Conservation (phyloP, 257 asterid genomes). For the Ballota nigra region DNA sequence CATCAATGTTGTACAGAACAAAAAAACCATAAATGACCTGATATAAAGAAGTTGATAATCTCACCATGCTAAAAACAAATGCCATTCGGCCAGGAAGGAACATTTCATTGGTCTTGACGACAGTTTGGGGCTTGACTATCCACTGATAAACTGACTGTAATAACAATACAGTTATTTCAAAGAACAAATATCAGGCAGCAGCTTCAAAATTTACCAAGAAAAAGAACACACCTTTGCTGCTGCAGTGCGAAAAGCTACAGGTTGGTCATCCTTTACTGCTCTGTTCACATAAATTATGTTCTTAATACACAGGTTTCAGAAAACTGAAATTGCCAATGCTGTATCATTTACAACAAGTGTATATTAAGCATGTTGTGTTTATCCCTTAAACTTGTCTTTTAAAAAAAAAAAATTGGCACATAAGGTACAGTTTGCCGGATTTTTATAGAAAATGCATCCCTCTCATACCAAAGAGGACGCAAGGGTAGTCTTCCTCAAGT, state of each 20-base stretch:
- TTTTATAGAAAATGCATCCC: background rate
- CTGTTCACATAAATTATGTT: conserved; percentile 45
- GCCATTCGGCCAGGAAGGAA: conserved; percentile 99
- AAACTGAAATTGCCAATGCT: conserved; percentile 1
- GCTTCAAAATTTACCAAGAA: background rate
- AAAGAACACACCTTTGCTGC: conserved; percentile 67
- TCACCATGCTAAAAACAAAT: conserved; percentile 85
- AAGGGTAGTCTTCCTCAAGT: background rate
- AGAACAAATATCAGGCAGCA: conserved; percentile 22
- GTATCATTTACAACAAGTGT: background rate
- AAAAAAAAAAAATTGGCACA: background rate
- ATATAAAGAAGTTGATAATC: conserved; percentile 10
- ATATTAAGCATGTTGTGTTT: background rate
- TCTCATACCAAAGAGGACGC: background rate
- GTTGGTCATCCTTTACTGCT: conserved; percentile 73
- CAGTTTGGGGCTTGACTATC: conserved; percentile 93
- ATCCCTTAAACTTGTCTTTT: background rate
- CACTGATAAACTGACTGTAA: conserved; percentile 88
- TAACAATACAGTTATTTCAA: conserved; percentile 18
- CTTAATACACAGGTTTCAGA: conserved; percentile 18
- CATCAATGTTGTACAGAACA: background rate
- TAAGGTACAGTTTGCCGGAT: background rate
- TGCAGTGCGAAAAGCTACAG: conserved; percentile 79
- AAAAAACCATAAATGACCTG: background rate
- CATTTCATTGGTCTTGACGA: conserved; percentile 87